Percentiles rank a stretch among this genome's conserved stretches.
phyloP scores from a whole-genome alignment of 305 asterid genomes.

The Solanum hybrid region DNA sequence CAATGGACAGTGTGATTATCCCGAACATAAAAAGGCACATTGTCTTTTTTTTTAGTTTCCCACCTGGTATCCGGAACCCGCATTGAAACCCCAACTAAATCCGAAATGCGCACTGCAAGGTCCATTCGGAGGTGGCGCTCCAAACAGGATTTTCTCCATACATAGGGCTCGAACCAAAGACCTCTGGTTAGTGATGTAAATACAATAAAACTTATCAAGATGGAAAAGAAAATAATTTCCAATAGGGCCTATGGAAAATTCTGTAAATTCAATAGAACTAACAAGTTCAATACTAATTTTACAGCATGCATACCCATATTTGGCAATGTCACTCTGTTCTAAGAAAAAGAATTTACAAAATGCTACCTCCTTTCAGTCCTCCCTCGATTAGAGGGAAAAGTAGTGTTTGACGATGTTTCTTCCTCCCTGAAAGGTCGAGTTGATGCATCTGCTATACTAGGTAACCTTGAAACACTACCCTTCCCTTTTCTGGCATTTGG shows the following conservation, averaged over 20 bases:
- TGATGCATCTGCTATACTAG: slow-evolving; percentile 68
- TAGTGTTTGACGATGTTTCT: slow-evolving; percentile 18
- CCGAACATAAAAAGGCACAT: background rate
- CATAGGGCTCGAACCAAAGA: background rate
- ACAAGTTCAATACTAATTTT: background rate
- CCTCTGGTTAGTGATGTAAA: background rate
- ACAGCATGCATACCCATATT: background rate
- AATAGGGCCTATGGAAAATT: background rate
- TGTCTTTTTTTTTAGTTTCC: background rate
- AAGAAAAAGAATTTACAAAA: background rate
- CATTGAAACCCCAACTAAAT: background rate
- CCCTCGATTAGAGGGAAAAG: slow-evolving; percentile 24
- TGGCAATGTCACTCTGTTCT: background rate
- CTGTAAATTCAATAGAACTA: background rate
- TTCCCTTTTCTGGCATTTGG: slow-evolving; percentile 74
- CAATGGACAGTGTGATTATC: background rate
- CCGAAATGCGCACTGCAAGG: background rate
- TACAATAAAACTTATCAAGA: background rate
- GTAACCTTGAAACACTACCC: slow-evolving; percentile 68
- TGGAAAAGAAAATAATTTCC: background rate
- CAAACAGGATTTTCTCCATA: background rate
- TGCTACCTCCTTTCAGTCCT: slow-evolving; percentile 4
- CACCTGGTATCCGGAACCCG: background rate
- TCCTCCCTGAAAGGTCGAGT: slow-evolving; percentile 77
- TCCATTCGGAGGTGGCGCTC: background rate